Percentiles rank a stretch among this genome's conserved stretches.
Evolutionary conservation across 202 grass and related monocot genomes (phyloP).

Genomic region (Digitaria exilis): DNA sequence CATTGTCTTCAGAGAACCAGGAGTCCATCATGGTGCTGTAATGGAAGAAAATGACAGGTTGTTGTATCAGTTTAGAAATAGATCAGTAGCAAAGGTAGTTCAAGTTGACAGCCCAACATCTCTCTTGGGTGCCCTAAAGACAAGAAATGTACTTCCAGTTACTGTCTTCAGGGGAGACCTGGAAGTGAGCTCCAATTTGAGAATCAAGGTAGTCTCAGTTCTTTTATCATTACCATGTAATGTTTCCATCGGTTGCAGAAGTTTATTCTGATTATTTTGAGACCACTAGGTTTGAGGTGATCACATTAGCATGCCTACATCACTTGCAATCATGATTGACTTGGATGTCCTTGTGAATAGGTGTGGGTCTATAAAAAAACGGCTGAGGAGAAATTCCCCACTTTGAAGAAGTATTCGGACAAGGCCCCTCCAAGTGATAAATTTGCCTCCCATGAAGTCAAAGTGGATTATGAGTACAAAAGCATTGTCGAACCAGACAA

Average conservation of each 20-base stretch:
- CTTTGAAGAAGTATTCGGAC: conserved; percentile 85
- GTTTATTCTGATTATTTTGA: conserved; percentile 29
- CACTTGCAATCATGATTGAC: conserved; percentile 12
- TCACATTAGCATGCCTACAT: conserved; percentile 3
- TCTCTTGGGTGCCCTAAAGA: conserved; percentile 80
- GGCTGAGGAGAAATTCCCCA: conserved; percentile 90
- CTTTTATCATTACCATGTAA: background rate
- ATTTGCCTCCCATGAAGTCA: conserved; percentile 87
- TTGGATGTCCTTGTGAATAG: conserved; percentile 54
- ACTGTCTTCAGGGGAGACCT: conserved; percentile 93
- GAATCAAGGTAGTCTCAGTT: conserved; percentile 73
- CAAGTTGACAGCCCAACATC: conserved; percentile 79
- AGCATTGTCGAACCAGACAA: conserved; percentile 73
- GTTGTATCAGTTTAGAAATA: conserved; percentile 69
- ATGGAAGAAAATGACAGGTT: conserved; percentile 82
- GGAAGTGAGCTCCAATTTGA: conserved; percentile 75
- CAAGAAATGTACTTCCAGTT: conserved; percentile 78
- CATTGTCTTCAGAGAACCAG: conserved; percentile 66
- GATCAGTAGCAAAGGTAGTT: conserved; percentile 59
- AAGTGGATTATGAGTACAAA: conserved; percentile 92
- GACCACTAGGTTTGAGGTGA: background rate
- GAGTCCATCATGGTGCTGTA: conserved; percentile 31
- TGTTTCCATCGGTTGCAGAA: conserved; percentile 13
- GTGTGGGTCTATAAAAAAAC: conserved; percentile 98
- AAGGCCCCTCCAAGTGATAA: conserved; percentile 80